These are phyloP conservation scores for Aspergillus aculeatus DNA, from an alignment of 2,329 filamentous ascomycete genomes.

Conservation along the genomic window DNA sequence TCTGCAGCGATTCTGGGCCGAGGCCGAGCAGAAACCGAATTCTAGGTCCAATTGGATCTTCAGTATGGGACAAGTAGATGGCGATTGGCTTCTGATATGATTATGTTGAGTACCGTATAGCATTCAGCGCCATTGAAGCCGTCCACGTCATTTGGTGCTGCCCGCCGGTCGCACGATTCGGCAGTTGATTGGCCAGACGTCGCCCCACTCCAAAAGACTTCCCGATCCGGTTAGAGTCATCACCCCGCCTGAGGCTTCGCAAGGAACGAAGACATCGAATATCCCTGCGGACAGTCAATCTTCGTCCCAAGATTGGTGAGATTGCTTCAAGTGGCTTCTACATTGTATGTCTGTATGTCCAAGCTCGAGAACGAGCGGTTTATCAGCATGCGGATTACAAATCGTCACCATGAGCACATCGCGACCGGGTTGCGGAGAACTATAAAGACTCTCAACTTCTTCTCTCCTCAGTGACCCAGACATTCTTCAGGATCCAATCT, in stretches of 20 bases:
- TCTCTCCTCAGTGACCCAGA: background rate
- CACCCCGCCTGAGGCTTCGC: background rate
- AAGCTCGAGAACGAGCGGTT: background rate
- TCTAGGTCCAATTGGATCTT: slow-evolving; percentile 9
- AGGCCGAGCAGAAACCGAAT: background rate
- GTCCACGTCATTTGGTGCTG: background rate
- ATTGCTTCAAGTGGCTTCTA: background rate
- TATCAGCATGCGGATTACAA: background rate
- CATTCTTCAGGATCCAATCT: background rate
- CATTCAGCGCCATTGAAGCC: background rate
- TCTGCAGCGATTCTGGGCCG: slow-evolving; percentile 16
- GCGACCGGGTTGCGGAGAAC: background rate
- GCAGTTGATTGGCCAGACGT: background rate
- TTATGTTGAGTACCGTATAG: too few relatives aligned
- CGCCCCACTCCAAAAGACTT: slow-evolving; percentile 1
- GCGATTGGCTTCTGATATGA: slow-evolving; percentile 17
- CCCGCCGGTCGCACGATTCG: background rate
- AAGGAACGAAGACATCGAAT: background rate
- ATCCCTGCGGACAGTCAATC: background rate
- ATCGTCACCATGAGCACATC: background rate
- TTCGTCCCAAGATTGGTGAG: background rate
- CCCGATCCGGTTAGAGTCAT: background rate
- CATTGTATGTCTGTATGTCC: background rate
- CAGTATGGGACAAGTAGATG: slow-evolving; percentile 8
- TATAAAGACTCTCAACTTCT: background rate